phyloP scores from a whole-genome alignment of 148 eudicot species.

The Oxyria digyna region DNA sequence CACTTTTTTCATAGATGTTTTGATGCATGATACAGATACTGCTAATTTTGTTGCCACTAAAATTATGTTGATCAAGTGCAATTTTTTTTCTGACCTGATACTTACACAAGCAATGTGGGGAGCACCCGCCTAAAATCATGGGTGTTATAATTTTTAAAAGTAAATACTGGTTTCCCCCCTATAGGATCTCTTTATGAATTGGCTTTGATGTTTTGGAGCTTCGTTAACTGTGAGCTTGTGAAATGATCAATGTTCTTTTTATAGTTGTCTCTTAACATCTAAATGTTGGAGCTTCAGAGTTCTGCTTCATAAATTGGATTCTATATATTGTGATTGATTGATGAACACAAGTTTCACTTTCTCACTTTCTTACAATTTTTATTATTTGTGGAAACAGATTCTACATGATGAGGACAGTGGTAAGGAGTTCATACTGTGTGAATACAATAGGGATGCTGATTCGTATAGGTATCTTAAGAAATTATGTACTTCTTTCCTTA shows the following conservation, averaged over 20 bases:
- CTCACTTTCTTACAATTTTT: not conserved
- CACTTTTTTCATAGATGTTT: too few relatives aligned
- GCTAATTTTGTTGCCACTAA: too few relatives aligned
- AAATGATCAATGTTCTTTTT: not conserved
- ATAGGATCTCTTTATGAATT: not conserved
- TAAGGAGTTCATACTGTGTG: constrained; percentile 84
- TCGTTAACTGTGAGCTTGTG: not conserved
- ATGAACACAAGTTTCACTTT: too few relatives aligned
- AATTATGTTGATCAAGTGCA: not conserved
- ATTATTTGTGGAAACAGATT: constrained; percentile 34
- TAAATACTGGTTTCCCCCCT: not conserved
- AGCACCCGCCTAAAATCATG: not conserved
- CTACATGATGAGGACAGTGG: constrained; percentile 63
- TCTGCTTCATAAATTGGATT: not conserved
- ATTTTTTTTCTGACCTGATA: not conserved
- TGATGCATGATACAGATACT: too few relatives aligned
- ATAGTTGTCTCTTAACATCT: not conserved
- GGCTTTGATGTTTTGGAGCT: not conserved
- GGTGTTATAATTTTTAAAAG: not conserved
- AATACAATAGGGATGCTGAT: constrained; percentile 96
- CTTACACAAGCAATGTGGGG: not conserved
- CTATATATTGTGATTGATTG: not conserved
- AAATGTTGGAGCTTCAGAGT: not conserved
- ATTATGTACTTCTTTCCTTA: constrained; percentile 2
- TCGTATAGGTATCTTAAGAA: constrained; percentile 66